Evolutionary conservation across 257 asterid genomes (phyloP).

Genomic region (Solanum pennellii): DNA sequence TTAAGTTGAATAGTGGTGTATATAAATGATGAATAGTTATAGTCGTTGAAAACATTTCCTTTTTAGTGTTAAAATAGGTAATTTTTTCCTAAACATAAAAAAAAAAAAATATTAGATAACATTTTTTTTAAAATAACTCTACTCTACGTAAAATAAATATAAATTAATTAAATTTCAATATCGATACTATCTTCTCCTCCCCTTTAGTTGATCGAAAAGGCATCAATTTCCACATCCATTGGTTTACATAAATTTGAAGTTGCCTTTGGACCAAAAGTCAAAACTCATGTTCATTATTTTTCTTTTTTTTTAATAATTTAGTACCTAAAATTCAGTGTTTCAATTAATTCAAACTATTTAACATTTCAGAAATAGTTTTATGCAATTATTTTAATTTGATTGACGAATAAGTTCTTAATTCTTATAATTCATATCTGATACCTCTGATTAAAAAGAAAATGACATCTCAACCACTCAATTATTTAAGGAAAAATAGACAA

Average conservation of each 20-base stretch:
- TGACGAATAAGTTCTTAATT: no score
- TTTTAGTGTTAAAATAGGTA: background rate
- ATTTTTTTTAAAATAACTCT: fast-evolving
- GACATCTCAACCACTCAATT: background rate
- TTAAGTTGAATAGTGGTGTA: background rate
- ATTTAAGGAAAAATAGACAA: no score
- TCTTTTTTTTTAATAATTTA: fast-evolving
- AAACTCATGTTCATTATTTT: background rate
- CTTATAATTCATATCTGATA: no score
- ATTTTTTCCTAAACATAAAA: background rate
- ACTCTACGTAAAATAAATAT: background rate
- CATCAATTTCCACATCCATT: background rate
- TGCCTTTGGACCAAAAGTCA: background rate
- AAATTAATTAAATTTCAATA: background rate
- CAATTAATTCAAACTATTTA: background rate
- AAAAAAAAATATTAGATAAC: fast-evolving
- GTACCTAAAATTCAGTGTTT: background rate
- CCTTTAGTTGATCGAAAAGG: background rate
- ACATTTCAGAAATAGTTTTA: no score
- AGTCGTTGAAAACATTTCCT: background rate
- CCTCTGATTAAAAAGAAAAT: fast-evolving
- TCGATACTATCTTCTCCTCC: fast-evolving
- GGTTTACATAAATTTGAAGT: background rate
- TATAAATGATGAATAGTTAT: background rate
- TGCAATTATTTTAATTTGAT: no score